A percentile compares a stretch with the other conserved stretches of the same genome.
phyloP scores from a whole-genome alignment of 2,329 filamentous ascomycete genomes.

The Xylaria arbuscula region DNA sequence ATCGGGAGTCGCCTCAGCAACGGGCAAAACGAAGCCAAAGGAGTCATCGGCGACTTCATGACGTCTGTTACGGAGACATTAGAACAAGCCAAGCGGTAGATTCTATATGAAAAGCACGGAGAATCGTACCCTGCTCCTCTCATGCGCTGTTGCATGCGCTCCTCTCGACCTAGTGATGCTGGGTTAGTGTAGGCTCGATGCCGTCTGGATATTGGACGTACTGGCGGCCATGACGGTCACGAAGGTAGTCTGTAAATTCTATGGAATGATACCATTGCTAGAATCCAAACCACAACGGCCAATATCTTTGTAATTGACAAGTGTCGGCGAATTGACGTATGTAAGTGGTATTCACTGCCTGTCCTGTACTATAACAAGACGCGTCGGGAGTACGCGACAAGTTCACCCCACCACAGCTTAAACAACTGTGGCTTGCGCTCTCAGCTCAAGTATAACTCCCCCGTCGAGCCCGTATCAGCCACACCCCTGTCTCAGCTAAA shows the following conservation, averaged over 20 bases:
- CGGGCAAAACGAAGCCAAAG: slow-evolving; percentile 65
- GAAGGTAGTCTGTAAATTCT: neutral
- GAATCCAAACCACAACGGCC: neutral
- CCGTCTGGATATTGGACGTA: slow-evolving; percentile 38
- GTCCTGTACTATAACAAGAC: slow-evolving; percentile 9
- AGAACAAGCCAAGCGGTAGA: slow-evolving; percentile 25
- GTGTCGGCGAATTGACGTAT: slow-evolving; percentile 11
- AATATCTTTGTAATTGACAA: neutral
- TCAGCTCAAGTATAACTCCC: neutral
- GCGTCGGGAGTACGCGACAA: slow-evolving; percentile 34
- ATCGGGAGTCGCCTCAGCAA: slow-evolving; percentile 43
- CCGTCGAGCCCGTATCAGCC: neutral
- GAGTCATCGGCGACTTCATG: slow-evolving; percentile 70
- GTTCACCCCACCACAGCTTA: slow-evolving; percentile 31
- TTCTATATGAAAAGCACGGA: neutral
- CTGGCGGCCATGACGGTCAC: slow-evolving; percentile 50
- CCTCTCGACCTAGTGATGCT: slow-evolving; percentile 62
- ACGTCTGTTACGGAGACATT: slow-evolving; percentile 53
- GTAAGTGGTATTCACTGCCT: neutral
- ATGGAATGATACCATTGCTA: slow-evolving; percentile 16
- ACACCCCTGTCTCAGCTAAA: neutral
- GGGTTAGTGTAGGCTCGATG: slow-evolving; percentile 28
- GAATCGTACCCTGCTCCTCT: slow-evolving; percentile 69
- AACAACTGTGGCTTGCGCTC: slow-evolving; percentile 29
- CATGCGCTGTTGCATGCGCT: slow-evolving; percentile 72